Evolutionary conservation across 179 eudicot species (phyloP).

Genomic region (Beta lomatogona): DNA sequence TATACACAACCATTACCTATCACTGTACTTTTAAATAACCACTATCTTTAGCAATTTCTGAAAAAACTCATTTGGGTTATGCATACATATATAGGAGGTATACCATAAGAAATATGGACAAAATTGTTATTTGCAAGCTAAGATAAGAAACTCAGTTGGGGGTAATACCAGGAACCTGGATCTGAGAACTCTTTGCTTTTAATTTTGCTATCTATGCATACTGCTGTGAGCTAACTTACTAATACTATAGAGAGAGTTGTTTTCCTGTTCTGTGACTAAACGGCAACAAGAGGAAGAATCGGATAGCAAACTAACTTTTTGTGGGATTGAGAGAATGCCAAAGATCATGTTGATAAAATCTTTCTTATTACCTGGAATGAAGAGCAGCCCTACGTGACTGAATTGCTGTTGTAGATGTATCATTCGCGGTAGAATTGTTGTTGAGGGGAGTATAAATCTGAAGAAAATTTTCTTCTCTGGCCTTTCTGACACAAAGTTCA

Average conservation of each 20-base stretch:
- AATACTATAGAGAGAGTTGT: no score
- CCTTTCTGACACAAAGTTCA: slow-evolving; percentile 45
- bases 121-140: no score
- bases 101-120: not conserved
- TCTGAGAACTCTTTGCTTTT: no score
- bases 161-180: no score
- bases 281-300: not conserved
- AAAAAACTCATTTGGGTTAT: not conserved
- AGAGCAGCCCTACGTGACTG: slow-evolving; percentile 25
- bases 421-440: not conserved
- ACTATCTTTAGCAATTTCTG: not conserved
- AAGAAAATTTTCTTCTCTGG: slow-evolving; percentile 35
- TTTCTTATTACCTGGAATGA: slow-evolving; percentile 24
- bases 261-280: no score
- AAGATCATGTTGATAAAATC: not conserved
- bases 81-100: not conserved
- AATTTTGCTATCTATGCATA: not conserved
- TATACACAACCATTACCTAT: no score
- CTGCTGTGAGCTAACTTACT: no score
- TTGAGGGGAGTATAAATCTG: slow-evolving; percentile 19
- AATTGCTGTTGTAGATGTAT: not conserved
- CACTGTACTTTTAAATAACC: no score
- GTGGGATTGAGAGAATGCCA: not conserved
- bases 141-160: no score
- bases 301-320: not conserved